These are phyloP conservation scores for Amanita subjunquillea DNA, from an alignment of 768 basidiomycete species.

Conservation along the genomic window DNA sequence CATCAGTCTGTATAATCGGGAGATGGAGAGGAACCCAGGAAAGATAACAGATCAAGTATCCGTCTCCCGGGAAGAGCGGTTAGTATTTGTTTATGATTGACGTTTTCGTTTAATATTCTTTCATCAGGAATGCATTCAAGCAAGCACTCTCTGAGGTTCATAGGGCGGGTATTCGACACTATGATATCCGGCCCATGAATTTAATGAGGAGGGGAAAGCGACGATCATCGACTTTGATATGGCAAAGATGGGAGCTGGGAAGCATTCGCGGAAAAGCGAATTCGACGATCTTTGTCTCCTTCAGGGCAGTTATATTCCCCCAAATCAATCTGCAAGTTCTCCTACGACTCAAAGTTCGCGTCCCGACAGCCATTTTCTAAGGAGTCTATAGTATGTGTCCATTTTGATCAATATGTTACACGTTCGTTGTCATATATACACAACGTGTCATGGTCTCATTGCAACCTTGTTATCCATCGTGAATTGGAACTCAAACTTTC, in stretches of 20 bases:
- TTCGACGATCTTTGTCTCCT: not conserved
- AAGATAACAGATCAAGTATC: not conserved
- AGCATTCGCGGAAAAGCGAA: not conserved
- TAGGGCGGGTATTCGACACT: not conserved
- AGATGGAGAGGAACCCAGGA: not conserved
- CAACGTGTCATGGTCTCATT: too few relatives aligned
- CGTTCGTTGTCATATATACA: too few relatives aligned
- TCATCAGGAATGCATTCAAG: too few relatives aligned
- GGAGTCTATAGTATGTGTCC: not conserved
- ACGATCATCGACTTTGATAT: not conserved
- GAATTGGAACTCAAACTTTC: too few relatives aligned
- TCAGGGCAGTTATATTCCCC: not conserved
- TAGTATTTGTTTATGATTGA: too few relatives aligned
- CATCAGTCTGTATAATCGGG: not conserved
- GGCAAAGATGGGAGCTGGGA: slow-evolving; percentile 1
- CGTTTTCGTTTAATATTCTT: too few relatives aligned
- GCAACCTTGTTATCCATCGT: too few relatives aligned
- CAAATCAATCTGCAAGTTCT: not conserved
- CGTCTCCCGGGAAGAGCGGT: too few relatives aligned
- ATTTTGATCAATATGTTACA: too few relatives aligned
- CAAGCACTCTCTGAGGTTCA: too few relatives aligned
- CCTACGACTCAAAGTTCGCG: not conserved
- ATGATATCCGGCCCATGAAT: not conserved
- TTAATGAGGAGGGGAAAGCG: not conserved
- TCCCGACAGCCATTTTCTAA: not conserved